Evolutionary conservation across 73 alveolate genomes (phyloP), one percentile per base, ranked within the genome.

Genomic region (Paramecium caudatum): DNA sequence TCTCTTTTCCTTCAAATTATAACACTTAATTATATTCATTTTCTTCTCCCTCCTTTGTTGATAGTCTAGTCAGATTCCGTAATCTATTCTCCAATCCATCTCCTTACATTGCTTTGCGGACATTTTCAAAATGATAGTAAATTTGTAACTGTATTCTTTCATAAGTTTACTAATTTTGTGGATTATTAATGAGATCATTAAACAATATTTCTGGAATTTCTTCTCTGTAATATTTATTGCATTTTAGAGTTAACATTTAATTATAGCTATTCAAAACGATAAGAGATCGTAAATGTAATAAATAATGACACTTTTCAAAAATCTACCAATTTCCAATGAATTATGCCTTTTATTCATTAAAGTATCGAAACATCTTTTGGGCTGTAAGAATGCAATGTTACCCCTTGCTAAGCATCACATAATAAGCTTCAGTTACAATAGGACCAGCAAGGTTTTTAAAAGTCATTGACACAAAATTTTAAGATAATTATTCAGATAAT

Each of bases 361-460:
- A 68, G 47, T 68, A 68, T 30, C 4, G 19, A 32, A 68, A 68
- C 50, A 68, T 34, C 2, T 68, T 43, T 27, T 10, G 10, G n/a
- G 84, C 84, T n/a, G 84, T 68, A 25, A 43, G 19, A 13, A 21
- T 49, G 19, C 61, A 68, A 2, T 34, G n/a, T 25, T 68, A 17
- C 0, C 84, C 84, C 19, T 68, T 34, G 10, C 61, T 68, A 25
- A 68, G 25, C 7, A 68, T 68, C 4, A 34, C 17, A 37, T 68
- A 68, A 2, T 25, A 68, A 1, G 61, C 34, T 68, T 68, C 84
- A 32, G 84, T 68, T 9, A 68, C 25, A 17, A 68, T 68, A 10
- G 84, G 84, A 15, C 84, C 84, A 25, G 84, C 84, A 32, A 17
- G 12, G 10, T 68, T 32, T 13, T 68, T 68, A 15, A 68, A 68